Evolutionary conservation across 371 early-diverging fungal species (phyloP).

Genomic region (Nematocida sp.): DNA sequence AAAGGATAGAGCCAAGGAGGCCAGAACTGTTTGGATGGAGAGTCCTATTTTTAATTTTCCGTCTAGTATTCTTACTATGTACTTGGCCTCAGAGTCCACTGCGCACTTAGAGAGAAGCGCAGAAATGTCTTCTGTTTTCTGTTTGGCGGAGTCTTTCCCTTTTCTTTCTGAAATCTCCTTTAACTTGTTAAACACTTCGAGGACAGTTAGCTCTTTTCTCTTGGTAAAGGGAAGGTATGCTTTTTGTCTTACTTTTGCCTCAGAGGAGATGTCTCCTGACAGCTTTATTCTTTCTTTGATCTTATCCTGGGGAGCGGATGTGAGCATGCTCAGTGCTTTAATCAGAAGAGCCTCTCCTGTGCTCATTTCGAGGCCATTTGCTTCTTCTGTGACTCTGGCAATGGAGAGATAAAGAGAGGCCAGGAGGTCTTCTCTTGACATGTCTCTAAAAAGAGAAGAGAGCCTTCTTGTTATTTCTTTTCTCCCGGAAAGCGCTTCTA

Average conservation of each 20-base stretch:
- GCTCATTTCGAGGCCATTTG: constrained; percentile 86
- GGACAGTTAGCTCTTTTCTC: constrained; percentile 75
- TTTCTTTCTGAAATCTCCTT: constrained; percentile 76
- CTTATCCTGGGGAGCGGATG: constrained; percentile 72
- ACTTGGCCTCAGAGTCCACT: constrained; percentile 79
- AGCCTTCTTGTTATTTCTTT: constrained; percentile 63
- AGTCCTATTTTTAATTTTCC: constrained; percentile 92
- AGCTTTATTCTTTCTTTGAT: constrained; percentile 75
- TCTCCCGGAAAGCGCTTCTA: constrained; percentile 53
- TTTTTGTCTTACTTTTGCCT: constrained; percentile 76
- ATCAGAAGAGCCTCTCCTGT: constrained; percentile 84
- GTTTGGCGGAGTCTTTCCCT: constrained; percentile 70
- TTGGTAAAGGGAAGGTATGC: constrained; percentile 73
- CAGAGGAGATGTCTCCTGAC: constrained; percentile 81
- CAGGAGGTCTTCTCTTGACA: constrained; percentile 47
- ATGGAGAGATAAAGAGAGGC: constrained; percentile 61
- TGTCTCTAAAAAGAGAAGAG: constrained; percentile 26
- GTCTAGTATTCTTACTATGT: constrained; percentile 81
- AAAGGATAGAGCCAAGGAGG: constrained; percentile 76
- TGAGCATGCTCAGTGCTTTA: constrained; percentile 82
- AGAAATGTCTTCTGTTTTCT: constrained; percentile 78
- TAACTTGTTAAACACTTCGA: constrained; percentile 76
- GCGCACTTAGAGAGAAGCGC: constrained; percentile 74
- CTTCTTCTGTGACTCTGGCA: constrained; percentile 71
- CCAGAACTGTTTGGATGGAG: constrained; percentile 84